Percentiles rank a stretch among this genome's conserved stretches.
Conservation (phyloP, 257 asterid species). For the Solanum piurae region DNA sequence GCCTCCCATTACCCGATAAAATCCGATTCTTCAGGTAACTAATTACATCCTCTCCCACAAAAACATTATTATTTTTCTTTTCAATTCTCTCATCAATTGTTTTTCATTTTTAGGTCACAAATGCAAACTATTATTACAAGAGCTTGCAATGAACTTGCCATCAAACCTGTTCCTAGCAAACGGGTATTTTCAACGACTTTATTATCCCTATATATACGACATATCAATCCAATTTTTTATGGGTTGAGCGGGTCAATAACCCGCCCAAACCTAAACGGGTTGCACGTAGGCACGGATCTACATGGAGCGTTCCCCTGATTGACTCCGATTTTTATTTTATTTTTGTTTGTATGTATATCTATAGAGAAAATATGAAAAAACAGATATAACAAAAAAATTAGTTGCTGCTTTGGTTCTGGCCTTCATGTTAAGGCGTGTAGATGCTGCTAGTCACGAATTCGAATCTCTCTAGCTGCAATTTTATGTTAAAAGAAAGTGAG, state of each 20-base stretch:
- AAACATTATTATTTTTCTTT: neutral
- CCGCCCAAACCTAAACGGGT: no score
- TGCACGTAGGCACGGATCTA: neutral
- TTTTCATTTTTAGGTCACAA: slow-evolving; percentile 57
- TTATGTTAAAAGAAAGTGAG: neutral
- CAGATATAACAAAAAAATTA: no score
- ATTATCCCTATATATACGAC: neutral
- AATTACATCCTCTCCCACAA: neutral
- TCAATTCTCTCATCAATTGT: neutral
- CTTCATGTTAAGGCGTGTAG: neutral
- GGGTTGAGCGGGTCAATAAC: no score
- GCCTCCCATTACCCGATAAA: slow-evolving; percentile 74
- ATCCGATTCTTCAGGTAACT: slow-evolving; percentile 75
- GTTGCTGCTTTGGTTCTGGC: neutral
- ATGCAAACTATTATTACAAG: slow-evolving; percentile 94
- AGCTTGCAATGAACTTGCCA: slow-evolving; percentile 82
- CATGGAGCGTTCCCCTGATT: neutral
- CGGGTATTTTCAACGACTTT: slow-evolving; percentile 30
- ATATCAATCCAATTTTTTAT: neutral
- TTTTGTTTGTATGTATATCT: neutral
- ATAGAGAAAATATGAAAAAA: neutral
- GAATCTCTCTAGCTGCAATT: neutral
- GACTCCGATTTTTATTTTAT: no score
- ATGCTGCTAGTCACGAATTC: neutral
- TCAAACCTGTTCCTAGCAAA: slow-evolving; percentile 80